phyloP scores from a whole-genome alignment of 805 yeast genomes.

The Kodamaea restingae region DNA sequence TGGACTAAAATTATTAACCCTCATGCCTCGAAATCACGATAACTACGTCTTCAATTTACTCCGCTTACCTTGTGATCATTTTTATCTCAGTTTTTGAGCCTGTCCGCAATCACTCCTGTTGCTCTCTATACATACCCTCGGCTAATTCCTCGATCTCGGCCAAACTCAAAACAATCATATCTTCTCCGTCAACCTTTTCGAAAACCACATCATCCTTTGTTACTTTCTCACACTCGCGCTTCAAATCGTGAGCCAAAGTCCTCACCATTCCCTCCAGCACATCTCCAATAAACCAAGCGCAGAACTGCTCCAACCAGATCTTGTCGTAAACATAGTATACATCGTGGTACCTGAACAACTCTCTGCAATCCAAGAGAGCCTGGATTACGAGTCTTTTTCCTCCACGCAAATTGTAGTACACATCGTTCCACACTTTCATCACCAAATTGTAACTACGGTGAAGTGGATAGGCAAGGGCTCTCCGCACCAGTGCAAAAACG shows the following conservation, averaged over 20 bases:
- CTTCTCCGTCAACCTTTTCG: constrained; percentile 43
- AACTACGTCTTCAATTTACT: no score
- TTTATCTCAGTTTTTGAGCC: no score
- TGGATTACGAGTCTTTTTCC: constrained; percentile 68
- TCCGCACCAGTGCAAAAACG: constrained; percentile 58
- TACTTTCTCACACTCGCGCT: constrained; percentile 37
- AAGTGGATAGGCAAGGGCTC: constrained; percentile 77
- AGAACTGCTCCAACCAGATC: constrained; percentile 70
- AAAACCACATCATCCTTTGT: constrained; percentile 48
- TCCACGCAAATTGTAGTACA: constrained; percentile 54
- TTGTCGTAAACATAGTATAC: constrained; percentile 80
- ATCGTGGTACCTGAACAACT: constrained; percentile 77
- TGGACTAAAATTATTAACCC: no score
- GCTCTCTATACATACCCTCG: constrained; percentile 31
- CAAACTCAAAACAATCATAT: constrained; percentile 43
- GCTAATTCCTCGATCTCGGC: constrained; percentile 58
- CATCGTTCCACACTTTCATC: constrained; percentile 70
- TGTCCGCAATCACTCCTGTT: no score
- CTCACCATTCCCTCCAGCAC: constrained; percentile 58
- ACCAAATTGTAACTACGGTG: constrained; percentile 66
- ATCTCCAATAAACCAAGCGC: constrained; percentile 64
- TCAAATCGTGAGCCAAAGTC: constrained; percentile 62
- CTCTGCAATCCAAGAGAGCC: constrained; percentile 57
- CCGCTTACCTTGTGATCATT: no score
- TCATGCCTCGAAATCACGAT: no score